Evolutionary conservation across 495 filamentous ascomycete species (phyloP), one percentile per base, ranked within the genome.

Genomic region (Jackrogersella minutella): DNA sequence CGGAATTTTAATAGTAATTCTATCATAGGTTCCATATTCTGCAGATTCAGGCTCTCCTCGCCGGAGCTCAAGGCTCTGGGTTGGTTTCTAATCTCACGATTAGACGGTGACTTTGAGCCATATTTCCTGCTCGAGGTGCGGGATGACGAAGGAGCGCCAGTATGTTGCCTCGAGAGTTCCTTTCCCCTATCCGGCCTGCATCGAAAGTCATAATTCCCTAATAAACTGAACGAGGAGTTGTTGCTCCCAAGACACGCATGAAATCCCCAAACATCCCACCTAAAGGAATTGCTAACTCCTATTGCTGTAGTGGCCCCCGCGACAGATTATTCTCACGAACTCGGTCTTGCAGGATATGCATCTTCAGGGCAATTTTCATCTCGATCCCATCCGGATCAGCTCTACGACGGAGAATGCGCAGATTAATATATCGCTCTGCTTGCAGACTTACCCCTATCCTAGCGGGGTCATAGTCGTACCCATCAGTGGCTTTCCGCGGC

Each of bases 401-500:
- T 37, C 65, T n/a, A 13, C 58, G n/a, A 64, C 46, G 40, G 65
- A 76, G 31, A 14, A 67, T 28, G 68, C 68, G 9, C 17, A 59
- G 10, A 62, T 74, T 10, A 73, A 46, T 1, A 56, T 79, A 30
- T 69, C 72, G 13, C 60, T 77, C 19, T 75, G 76, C 34, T 56
- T 79, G 9, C 72, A 72, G 41, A 60, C 51, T 14, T 22, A 21
- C 19, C 49, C 58, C 3, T 74, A 75, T 50, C 62, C 62, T 4
- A 71, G 64, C 49, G 66, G 64, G 17, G 58, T 56, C n/a, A 50
- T 62, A 14, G 56, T 62, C 26, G 53, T 79, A 14, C 73, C 71
- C 6, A 76, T 79, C 21, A 79, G 77, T 50, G 77, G 77, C 8
- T 78, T 79, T 24, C 77, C 77, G 28, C 62, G 76, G 3, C 57